Percentiles rank a stretch among this genome's conserved stretches.
These are phyloP conservation scores for Zancudomyces culisetae DNA, from an alignment of 371 early-diverging fungal genomes.

Conservation along the genomic window DNA sequence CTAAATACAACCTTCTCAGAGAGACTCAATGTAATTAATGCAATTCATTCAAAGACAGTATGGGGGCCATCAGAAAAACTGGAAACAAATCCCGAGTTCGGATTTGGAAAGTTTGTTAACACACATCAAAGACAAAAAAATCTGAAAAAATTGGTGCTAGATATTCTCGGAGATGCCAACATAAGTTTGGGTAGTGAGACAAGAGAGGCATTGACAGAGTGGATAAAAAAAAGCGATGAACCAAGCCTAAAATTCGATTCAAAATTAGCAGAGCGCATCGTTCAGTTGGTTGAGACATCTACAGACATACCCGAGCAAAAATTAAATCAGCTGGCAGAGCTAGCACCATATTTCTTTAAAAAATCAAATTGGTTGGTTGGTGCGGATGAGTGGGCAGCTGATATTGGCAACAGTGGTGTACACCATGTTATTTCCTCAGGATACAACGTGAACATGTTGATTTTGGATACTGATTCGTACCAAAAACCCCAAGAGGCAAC, in stretches of 20 bases:
- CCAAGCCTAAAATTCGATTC: slow-evolving; percentile 8
- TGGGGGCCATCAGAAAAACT: slow-evolving; percentile 30
- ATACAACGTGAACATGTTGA: slow-evolving; percentile 69
- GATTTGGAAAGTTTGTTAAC: slow-evolving; percentile 52
- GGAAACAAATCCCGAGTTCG: slow-evolving; percentile 57
- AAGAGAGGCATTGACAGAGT: slow-evolving; percentile 36
- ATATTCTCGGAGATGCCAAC: slow-evolving; percentile 30
- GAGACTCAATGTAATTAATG: slow-evolving; percentile 63
- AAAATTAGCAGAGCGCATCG: slow-evolving; percentile 10
- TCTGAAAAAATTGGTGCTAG: slow-evolving; percentile 38
- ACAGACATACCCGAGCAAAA: slow-evolving; percentile 19
- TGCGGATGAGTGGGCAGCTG: slow-evolving; percentile 68
- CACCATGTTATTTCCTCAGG: slow-evolving; percentile 72
- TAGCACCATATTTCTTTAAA: slow-evolving; percentile 28
- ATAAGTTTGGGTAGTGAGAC: slow-evolving; percentile 30
- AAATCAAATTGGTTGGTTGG: slow-evolving; percentile 72
- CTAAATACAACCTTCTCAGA: slow-evolving; percentile 54
- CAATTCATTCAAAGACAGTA: slow-evolving; percentile 27
- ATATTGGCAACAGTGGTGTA: slow-evolving; percentile 69
- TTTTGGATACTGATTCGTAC: slow-evolving; percentile 66
- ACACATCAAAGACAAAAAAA: slow-evolving; percentile 48
- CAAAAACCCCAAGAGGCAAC: slow-evolving; percentile 16
- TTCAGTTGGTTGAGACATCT: slow-evolving; percentile 29
- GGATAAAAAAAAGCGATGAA: slow-evolving; percentile 38
- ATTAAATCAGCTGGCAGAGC: slow-evolving; percentile 21